A percentile compares a stretch with the other conserved stretches of the same genome.
Conservation (phyloP, 176 grass and related monocot genomes). For the Bolboschoenus planiculmis region DNA sequence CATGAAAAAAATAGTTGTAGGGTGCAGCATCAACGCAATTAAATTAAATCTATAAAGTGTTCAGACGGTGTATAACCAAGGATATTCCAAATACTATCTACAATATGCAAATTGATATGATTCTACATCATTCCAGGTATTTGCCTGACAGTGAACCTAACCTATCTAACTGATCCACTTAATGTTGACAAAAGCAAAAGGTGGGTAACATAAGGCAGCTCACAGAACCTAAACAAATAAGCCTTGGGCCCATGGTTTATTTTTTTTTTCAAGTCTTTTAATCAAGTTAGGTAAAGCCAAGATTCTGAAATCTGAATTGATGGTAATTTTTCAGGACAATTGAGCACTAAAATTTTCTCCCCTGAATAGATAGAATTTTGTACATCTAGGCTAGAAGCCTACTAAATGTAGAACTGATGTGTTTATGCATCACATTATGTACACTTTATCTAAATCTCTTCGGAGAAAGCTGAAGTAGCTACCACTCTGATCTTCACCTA, state of each 20-base stretch:
- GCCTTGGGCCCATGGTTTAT: not conserved
- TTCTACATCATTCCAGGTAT: not conserved
- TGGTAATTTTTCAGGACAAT: not conserved
- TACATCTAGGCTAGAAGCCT: not conserved
- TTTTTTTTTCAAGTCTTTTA: not conserved
- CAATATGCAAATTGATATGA: slow-evolving; percentile 4
- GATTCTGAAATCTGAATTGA: not conserved
- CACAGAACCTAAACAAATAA: not conserved
- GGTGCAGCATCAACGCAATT: not conserved
- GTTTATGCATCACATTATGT: not conserved
- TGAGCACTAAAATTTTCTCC: not conserved
- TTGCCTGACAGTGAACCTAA: not conserved
- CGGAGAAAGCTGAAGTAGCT: not conserved
- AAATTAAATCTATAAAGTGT: not conserved
- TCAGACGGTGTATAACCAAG: not conserved
- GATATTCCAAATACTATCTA: not conserved
- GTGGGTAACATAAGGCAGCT: not conserved
- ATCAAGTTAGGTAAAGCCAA: not conserved
- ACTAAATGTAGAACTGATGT: not conserved
- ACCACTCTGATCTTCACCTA: slow-evolving; percentile 9
- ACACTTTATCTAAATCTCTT: not conserved
- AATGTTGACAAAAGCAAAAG: not conserved
- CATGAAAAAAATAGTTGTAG: not conserved
- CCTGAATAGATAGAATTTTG: not conserved
- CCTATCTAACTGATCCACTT: not conserved